A percentile compares a stretch with the other conserved stretches of the same genome.
Conservation (phyloP, 495 filamentous ascomycete genomes). For the Neurospora sp. region DNA sequence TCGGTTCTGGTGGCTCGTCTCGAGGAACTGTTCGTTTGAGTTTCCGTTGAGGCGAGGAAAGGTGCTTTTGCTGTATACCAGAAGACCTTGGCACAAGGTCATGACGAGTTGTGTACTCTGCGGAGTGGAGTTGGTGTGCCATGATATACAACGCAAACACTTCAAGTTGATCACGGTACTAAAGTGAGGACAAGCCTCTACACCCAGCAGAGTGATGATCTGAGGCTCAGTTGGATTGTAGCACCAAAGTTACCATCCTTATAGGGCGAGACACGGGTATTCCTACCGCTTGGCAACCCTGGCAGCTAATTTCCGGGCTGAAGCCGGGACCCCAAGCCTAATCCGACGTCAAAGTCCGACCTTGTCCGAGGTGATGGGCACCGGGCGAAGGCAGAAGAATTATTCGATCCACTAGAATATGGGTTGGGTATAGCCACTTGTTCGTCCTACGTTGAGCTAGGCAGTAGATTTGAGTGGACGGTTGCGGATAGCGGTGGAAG, state of each 20-base stretch:
- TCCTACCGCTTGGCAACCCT: too few species aligned
- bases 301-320: neutral
- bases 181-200: neutral
- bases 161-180: neutral
- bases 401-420: neutral
- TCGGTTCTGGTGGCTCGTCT: neutral
- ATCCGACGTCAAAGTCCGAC: neutral
- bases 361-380: neutral
- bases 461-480: neutral
- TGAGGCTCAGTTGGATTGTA: neutral
- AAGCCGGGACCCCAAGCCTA: neutral
- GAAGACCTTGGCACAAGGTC: neutral
- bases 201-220: neutral
- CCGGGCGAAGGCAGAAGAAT: neutral
- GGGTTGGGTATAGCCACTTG: neutral
- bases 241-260: neutral
- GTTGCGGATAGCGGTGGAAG: neutral
- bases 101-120: neutral
- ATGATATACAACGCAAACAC: neutral
- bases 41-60: neutral
- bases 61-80: neutral
- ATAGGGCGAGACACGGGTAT: neutral
- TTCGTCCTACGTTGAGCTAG: neutral
- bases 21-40: neutral
- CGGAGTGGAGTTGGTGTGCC: neutral